Percentiles rank a stretch among this genome's conserved stretches.
Evolutionary conservation across 2,329 filamentous ascomycete species (phyloP).

Genomic region (Aspergillus sp.): DNA sequence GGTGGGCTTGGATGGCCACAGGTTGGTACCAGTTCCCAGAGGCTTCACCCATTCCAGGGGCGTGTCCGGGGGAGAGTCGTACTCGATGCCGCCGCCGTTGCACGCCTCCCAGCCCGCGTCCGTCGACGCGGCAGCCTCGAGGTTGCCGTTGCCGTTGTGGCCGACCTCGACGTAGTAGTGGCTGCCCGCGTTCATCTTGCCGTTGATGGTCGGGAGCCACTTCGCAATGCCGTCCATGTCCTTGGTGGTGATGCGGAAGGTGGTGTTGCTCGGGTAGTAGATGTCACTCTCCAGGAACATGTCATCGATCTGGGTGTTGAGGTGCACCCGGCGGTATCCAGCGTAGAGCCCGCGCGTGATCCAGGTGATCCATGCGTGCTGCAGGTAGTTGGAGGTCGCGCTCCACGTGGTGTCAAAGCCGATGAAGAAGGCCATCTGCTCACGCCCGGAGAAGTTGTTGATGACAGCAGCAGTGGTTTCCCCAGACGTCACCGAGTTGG

Average conservation of each 20-base stretch:
- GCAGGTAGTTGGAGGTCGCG: constrained; percentile 56
- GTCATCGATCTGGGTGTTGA: constrained; percentile 62
- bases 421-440: constrained; percentile 64
- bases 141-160: constrained; percentile 57
- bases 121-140: constrained; percentile 34
- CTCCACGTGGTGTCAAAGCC: constrained; percentile 54
- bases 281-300: constrained; percentile 57
- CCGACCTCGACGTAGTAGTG: constrained; percentile 54
- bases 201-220: constrained; percentile 43
- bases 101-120: constrained; percentile 25
- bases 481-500: constrained; percentile 39
- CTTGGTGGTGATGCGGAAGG: constrained; percentile 50
- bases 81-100: constrained; percentile 44
- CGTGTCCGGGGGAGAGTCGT: constrained; percentile 46
- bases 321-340: constrained; percentile 55
- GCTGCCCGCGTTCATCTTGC: constrained; percentile 52
- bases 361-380: constrained; percentile 65
- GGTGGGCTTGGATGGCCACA: constrained; percentile 49
- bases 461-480: constrained; percentile 57
- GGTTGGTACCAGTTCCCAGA: constrained; percentile 49
- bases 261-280: constrained; percentile 48
- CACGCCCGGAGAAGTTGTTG: constrained; percentile 55
- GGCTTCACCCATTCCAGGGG: constrained; percentile 52
- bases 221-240: constrained; percentile 49
- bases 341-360: constrained; percentile 57